Conservation (phyloP, 352 stramenopile species). For the Blastocystis sp. region DNA sequence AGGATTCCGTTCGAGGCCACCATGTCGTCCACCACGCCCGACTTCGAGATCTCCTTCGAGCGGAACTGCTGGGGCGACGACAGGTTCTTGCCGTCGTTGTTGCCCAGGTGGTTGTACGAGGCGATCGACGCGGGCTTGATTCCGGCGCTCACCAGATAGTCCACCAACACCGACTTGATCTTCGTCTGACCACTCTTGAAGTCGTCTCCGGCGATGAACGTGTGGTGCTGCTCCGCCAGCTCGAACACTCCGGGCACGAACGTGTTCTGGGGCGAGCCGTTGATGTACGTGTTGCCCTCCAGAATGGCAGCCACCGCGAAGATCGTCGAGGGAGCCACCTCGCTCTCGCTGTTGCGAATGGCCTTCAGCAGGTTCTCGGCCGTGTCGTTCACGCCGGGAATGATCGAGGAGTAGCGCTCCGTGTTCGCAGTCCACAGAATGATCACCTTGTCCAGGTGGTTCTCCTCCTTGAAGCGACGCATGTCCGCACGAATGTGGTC, state of each 20-base stretch:
- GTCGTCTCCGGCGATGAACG: constrained; percentile 94
- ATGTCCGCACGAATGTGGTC: constrained; percentile 76
- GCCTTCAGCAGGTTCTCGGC: constrained; percentile 85
- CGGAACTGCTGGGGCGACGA: constrained; percentile 93
- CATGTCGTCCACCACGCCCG: constrained; percentile 96
- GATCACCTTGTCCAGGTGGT: constrained; percentile 89
- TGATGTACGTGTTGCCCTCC: constrained; percentile 96
- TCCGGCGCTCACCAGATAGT: constrained; percentile 92
- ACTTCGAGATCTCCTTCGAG: constrained; percentile 99
- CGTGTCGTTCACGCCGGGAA: constrained; percentile 94
- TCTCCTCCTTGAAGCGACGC: constrained; percentile 84
- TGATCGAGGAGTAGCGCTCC: constrained; percentile 89
- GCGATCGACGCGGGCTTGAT: constrained; percentile 98
- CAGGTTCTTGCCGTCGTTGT: constrained; percentile 99
- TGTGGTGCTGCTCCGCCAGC: constrained; percentile 78
- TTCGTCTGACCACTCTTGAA: constrained; percentile 99
- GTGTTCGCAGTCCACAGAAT: constrained; percentile 98
- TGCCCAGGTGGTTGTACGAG: constrained; percentile 98
- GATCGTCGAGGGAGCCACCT: constrained; percentile 85
- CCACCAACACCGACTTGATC: constrained; percentile 96
- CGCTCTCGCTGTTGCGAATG: constrained; percentile 82
- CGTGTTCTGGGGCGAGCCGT: constrained; percentile 95
- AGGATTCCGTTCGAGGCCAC: constrained; percentile 88
- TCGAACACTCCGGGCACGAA: constrained; percentile 94
- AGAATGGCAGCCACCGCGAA: constrained; percentile 94